Evolutionary conservation across 352 stramenopile species (phyloP), one percentile per base, ranked within the genome.

Genomic region (Pythium aristosporum): DNA sequence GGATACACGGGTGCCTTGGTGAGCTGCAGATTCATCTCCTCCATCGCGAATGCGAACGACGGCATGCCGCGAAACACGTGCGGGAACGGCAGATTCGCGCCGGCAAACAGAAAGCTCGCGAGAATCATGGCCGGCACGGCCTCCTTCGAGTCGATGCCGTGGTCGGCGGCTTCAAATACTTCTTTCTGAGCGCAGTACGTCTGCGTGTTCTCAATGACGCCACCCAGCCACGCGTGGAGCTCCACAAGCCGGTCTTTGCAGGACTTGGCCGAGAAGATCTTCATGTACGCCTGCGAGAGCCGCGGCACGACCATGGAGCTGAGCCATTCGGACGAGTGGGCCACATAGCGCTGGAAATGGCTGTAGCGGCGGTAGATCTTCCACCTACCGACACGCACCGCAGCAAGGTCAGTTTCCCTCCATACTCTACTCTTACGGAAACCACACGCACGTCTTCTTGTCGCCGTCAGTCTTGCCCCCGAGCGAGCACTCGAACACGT

Each of bases 281-380:
- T 88, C 43, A 94, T 71, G 56, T 91, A 92, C 30, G 82, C 77
- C 58, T 92, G 82, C 25, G 85, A 91, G 16, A 94, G 70, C 9
- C 68, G 59, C 8, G 85, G 85, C 9, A 91, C 74, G 10, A 80
- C 72, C 58, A 90, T 79, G 55, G 65, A 77, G 34, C 74, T 72
- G 30, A 89, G 54, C 21, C 91, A 44, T 53, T 89, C 79, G 3
- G 71, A 80, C 8, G 82, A 87, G 44, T 84, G 75, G n/a, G 75
- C 60, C 15, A 89, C 75, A 57, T 91, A 92, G 53, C 79, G 72
- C 55, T 94, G 77, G 72, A 94, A 94, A 21, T 94, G 83, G 34
- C 86, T 72, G 64, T 94, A 94, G n/a, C 86, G 84, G 9, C 84
- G 80, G 48, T 92, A 92, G 59, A 94, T 87, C 61, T 91, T 91